Base-by-base conservation (phyloP, 257 asterid species). In the Solanum lycopersicoides region DNA sequence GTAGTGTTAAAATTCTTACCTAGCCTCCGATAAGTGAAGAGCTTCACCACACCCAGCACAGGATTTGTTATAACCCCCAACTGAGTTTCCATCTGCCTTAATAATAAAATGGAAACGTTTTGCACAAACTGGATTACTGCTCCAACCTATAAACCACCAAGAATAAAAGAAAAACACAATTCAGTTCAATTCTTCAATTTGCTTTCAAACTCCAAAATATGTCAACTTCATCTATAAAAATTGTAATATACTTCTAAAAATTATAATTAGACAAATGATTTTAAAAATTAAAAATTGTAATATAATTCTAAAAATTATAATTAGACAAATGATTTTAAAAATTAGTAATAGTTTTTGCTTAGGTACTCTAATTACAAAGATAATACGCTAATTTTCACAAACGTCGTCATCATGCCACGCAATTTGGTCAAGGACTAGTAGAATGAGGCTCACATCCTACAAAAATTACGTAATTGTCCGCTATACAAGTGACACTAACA, bases 41-140 rank as follows among this genome's bases (percentile, higher is more conserved):
- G 91, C 68, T 84, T 95, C 98, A 34, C 98, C 96, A 83, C 99
- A 97, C 82, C 94, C 93, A 25, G 93, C 93, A 91, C 99, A 97
- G 15, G 95, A 91, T 90, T 94, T 97, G 87, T 92, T 92, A 86
- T 90, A 94, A 63, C 96, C 95, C 28, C 94, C 95, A 59, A 97
- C 90, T 30, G 98, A 94, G 91, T 94, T 93, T 41, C 98, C 99
- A 92, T 97, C 98, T 0, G 96, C 94, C 92, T 97, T 97, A 56
- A 97, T 92, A 88, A 97, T 95, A 90, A 97, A 95, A 89, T 97
- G 99, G 90, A 92, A 95, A 11, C 99, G 95, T 93, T 93, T 97
- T 42, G 96, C 94, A 90, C 98, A 93, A 39, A 97, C 98, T 1
- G 99, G 99, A 90, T 97, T 95, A 89, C 92, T 89, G 89, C 98